Percentiles rank a stretch among this genome's conserved stretches.
These are phyloP conservation scores for Mucor plumbeus DNA, from an alignment of 371 early-diverging fungal genomes.

Conservation along the genomic window DNA sequence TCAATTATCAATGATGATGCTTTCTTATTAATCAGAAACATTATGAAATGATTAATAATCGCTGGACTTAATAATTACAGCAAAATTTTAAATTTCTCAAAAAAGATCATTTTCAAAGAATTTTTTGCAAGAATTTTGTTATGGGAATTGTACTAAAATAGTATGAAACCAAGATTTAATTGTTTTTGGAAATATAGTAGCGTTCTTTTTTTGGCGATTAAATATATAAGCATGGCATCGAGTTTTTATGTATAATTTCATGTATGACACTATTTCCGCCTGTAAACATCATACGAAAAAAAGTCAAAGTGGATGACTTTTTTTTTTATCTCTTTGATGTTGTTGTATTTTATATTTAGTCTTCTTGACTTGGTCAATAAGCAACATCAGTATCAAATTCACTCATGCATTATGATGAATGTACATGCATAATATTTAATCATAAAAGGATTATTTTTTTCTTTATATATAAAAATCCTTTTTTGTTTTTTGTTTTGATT, in stretches of 20 bases:
- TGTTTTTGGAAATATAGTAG: background rate
- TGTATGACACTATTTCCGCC: background rate
- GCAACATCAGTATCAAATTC: background rate
- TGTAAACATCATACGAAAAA: too few species aligned
- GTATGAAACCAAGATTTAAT: background rate
- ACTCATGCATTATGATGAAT: constrained; percentile 1
- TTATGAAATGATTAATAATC: too few species aligned
- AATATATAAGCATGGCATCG: background rate
- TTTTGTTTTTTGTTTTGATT: background rate
- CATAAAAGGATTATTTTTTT: background rate
- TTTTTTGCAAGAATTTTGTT: too few species aligned
- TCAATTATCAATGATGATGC: too few species aligned
- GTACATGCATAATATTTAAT: background rate
- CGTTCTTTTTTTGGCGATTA: background rate
- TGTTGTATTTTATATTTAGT: too few species aligned
- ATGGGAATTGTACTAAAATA: too few species aligned
- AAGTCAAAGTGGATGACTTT: too few species aligned
- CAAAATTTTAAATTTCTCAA: too few species aligned
- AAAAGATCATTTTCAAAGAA: too few species aligned
- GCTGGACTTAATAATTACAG: too few species aligned
- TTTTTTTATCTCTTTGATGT: too few species aligned
- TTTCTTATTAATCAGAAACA: too few species aligned
- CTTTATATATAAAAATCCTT: background rate
- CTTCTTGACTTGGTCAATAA: background rate
- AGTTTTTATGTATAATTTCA: background rate